These are phyloP conservation scores for Peronospora farinosa DNA, from an alignment of 352 stramenopile species.

Conservation along the genomic window DNA sequence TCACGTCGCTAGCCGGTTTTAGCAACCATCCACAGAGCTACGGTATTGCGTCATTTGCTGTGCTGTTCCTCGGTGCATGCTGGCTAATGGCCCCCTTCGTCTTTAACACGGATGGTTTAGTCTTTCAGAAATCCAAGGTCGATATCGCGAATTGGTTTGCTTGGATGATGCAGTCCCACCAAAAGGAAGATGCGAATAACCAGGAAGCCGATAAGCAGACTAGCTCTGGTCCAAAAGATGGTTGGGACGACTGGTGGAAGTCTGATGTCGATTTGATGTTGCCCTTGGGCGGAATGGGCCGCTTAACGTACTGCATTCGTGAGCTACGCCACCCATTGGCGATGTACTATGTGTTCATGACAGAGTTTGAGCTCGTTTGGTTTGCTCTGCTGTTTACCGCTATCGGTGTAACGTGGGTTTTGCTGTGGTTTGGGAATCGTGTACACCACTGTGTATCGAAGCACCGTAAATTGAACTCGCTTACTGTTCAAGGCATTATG, in stretches of 20 bases:
- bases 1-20: conserved; percentile 58
- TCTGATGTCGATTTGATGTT: conserved; percentile 66
- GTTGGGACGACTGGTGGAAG: conserved; percentile 71
- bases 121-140: conserved; percentile 75
- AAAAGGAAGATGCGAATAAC: conserved; percentile 39
- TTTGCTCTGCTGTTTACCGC: conserved; percentile 42
- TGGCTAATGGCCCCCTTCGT: conserved; percentile 82
- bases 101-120: conserved; percentile 87
- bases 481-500: conserved; percentile 53
- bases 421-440: conserved; percentile 52
- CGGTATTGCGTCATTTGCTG: conserved; percentile 73
- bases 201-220: conserved; percentile 35
- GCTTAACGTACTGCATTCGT: conserved; percentile 72
- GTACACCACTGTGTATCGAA: conserved; percentile 44
- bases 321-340: conserved; percentile 70
- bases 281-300: conserved; percentile 56
- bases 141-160: conserved; percentile 78
- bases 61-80: conserved; percentile 72
- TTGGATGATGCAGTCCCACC: conserved; percentile 67
- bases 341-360: conserved; percentile 81
- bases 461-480: conserved; percentile 52
- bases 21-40: conserved; percentile 63
- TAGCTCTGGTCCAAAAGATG: conserved; percentile 44
- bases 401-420: conserved; percentile 41
- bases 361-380: conserved; percentile 48